phyloP scores from a whole-genome alignment of 2,329 filamentous ascomycete species.

The Fonsecaea monophora region DNA sequence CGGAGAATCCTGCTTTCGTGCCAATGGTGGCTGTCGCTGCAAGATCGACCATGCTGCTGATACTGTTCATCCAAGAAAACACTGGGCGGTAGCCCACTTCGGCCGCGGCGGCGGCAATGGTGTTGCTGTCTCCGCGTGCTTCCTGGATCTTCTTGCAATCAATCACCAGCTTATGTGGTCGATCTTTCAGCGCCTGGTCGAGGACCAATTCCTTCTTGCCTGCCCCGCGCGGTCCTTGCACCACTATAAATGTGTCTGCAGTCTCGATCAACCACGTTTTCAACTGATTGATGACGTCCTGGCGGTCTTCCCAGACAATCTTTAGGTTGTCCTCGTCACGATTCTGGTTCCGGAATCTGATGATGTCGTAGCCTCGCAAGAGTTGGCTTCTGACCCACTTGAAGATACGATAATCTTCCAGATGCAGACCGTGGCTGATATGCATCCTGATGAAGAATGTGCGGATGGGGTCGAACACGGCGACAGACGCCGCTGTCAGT shows the following conservation, averaged over 20 bases:
- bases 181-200: constrained; percentile 78
- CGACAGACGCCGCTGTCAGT: constrained; percentile 80
- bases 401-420: constrained; percentile 63
- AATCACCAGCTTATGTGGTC: constrained; percentile 76
- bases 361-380: constrained; percentile 52
- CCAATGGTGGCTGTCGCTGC: constrained; percentile 93
- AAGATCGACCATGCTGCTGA: constrained; percentile 89
- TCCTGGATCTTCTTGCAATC: constrained; percentile 95
- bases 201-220: constrained; percentile 88
- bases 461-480: constrained; percentile 91
- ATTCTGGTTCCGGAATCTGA: constrained; percentile 54
- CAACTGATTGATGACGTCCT: constrained; percentile 80
- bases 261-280: constrained; percentile 87
- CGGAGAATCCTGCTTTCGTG: constrained; percentile 91
- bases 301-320: constrained; percentile 87
- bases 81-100: constrained; percentile 91
- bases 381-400: constrained; percentile 78
- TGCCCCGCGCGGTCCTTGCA: constrained; percentile 89
- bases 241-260: constrained; percentile 88
- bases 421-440: constrained; percentile 76
- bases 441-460: constrained; percentile 91
- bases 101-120: constrained; percentile 78
- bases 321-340: constrained; percentile 72
- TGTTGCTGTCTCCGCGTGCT: constrained; percentile 83
- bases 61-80: constrained; percentile 95